Base-by-base conservation (phyloP, 305 asterid genomes). In the Galium porrigens region DNA sequence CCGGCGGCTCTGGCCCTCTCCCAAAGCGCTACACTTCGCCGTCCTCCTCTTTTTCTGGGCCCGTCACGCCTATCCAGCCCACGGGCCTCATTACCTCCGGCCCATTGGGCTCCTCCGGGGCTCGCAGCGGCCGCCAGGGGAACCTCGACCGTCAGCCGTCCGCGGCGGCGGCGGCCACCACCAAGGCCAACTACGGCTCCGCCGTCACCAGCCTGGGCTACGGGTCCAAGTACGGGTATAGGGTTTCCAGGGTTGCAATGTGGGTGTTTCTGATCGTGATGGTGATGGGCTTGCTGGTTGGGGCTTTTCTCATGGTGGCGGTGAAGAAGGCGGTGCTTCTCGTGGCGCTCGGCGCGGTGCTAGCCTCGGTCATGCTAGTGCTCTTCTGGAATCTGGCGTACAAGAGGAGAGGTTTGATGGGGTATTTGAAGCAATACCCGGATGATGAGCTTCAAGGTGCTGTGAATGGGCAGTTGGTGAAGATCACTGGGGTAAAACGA, bases 401-500 rank as follows among this genome's bases (percentile, higher is more conserved):
- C 58, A 79, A 75, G 70, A 81, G 70, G 72, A 76, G 72, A 6
- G 96, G 96, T 8, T 78, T 85, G 34, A n/a, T 81, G 71, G 73
- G 85, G 4, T 87, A 77, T 65, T 59, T 75, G 11, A 65, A 60
- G 64, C 72, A 74, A 25, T 72, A 63, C 34, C 74, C 78, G 1
- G 78, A 78, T 51, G 80, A 80, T 11, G 80, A 78, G 83, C 83
- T 78, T 17, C 70, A 94, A 74, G 90, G 92, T 22, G 95, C 99
- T 64, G 66, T 75, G 53, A 92, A 86, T 72, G 99, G 99, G 46
- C 94, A 90, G 83, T 83, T 66, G 79, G 96, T 94, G 71, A 94
- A 94, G 85, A 94, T 90, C 80, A 87, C 97, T 3, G 99, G 99
- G 97, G 99, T 94, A 90, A 87, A 63, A 68, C 71, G 78, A 3